Evolutionary conservation across 495 filamentous ascomycete genomes (phyloP), one percentile per base, ranked within the genome.

Genomic region (Antarctomyces pellizariae): DNA sequence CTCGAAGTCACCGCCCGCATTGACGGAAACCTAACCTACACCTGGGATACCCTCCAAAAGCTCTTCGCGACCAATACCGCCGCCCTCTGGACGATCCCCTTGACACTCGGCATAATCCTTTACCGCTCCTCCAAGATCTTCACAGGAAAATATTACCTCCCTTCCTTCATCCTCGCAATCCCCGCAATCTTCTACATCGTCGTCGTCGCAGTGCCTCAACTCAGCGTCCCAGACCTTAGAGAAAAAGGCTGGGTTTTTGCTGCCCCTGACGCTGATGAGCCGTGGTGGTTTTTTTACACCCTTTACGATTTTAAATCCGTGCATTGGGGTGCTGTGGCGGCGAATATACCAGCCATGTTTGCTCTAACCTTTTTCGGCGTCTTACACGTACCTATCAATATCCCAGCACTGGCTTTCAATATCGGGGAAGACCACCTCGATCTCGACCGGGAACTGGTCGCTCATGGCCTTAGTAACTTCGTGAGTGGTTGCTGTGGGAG

Each of bases 281-380:
- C 89, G 0, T 97, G 84, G 67, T 97, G 82, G 59, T 77, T 86
- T 43, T 97, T 95, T 37, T 95, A 90, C 51, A 76, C 74, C 0
- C 67, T 92, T 24, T 97, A 92, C 50, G 74, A 77, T 38, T 75
- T 86, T 35, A 46, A 62, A 11, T 53, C 64, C 9, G 69, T 83
- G 3, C 61, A 89, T 39, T 90, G 78, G 75, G 50, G 50, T 12
- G 86, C 89, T 13, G 59, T 97, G 32, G 45, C 57, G 13, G 67
- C 75, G 28, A 80, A 73, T 0, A 59, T 91, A 12, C 86, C 89
- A 0, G 80, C 89, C 7, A 95, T 95, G 83, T 74, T 95, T 45
- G 86, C 89, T 2, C 51, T 97, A 30, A 92, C 89, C 0, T 95
- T 97, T 56, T 97, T 97, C 43, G 84, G 84, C 22, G 68, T 97